A percentile compares a stretch with the other conserved stretches of the same genome.
phyloP scores from a whole-genome alignment of 345 rosid species.

The Boechera retrofracta region DNA sequence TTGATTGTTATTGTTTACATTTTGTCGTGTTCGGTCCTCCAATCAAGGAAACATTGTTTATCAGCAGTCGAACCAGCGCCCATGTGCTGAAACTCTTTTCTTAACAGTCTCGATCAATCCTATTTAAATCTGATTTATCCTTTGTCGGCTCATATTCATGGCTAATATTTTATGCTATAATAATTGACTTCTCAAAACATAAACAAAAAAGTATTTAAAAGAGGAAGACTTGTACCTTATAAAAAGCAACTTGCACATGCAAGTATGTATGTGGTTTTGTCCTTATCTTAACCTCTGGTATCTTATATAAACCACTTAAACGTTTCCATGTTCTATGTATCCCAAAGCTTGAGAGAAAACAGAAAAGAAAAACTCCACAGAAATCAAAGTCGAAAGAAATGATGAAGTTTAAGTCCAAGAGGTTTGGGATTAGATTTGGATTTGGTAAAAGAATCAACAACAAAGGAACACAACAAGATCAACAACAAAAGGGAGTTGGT shows the following conservation, averaged over 20 bases:
- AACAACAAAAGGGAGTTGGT: slow-evolving; percentile 45
- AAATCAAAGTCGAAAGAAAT: slow-evolving; percentile 38
- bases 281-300: slow-evolving; percentile 25
- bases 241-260: slow-evolving; percentile 43
- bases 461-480: slow-evolving; percentile 39
- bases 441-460: slow-evolving; percentile 43
- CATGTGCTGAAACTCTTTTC: slow-evolving; percentile 38
- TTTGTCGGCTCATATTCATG: slow-evolving; percentile 42
- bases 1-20: slow-evolving; percentile 15
- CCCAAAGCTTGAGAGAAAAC: slow-evolving; percentile 15
- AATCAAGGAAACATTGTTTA: slow-evolving; percentile 43
- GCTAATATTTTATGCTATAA: slow-evolving; percentile 1
- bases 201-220: slow-evolving; percentile 6
- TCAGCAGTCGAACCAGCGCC: slow-evolving; percentile 34
- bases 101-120: slow-evolving; percentile 28
- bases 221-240: slow-evolving; percentile 7
- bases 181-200: slow-evolving; percentile 19
- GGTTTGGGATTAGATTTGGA: slow-evolving; percentile 68
- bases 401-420: slow-evolving; percentile 78
- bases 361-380: background rate
- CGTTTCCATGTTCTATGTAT: slow-evolving; percentile 25
- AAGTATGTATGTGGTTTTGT: slow-evolving; percentile 43
- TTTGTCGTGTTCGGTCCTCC: slow-evolving; percentile 17
- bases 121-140: slow-evolving; percentile 32
- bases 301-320: slow-evolving; percentile 39